These are phyloP conservation scores for Backusella psychrophila DNA, from an alignment of 192 early-diverging fungal genomes.

Conservation along the genomic window DNA sequence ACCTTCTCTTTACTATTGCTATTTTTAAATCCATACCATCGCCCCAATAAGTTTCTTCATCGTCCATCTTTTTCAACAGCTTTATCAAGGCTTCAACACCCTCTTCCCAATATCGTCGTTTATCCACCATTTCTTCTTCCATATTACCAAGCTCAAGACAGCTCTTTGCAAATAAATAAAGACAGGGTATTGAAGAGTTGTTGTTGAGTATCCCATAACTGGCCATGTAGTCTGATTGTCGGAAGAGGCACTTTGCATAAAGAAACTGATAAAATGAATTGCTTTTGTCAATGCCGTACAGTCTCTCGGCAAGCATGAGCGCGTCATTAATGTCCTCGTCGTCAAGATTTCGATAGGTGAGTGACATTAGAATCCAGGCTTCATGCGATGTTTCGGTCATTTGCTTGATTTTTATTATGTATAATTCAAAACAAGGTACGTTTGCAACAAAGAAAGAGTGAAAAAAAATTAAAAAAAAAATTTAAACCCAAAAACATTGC, in stretches of 20 bases:
- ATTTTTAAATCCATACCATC: constrained; percentile 10
- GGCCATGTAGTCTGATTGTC: constrained; percentile 16
- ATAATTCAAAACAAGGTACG: too few relatives aligned
- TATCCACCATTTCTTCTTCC: not conserved
- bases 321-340: constrained; percentile 23
- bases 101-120: not conserved
- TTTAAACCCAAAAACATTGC: too few relatives aligned
- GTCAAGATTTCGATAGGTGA: constrained; percentile 24
- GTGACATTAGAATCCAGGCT: constrained; percentile 23
- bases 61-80: not conserved
- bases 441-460: too few relatives aligned
- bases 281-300: constrained; percentile 28
- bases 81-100: not conserved
- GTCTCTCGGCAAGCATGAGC: constrained; percentile 21
- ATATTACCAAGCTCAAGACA: constrained; percentile 24
- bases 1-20: not conserved
- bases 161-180: constrained; percentile 25
- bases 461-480: too few relatives aligned
- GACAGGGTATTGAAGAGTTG: constrained; percentile 13
- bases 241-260: constrained; percentile 27
- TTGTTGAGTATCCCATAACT: constrained; percentile 9
- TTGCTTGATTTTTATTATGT: too few relatives aligned
- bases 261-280: constrained; percentile 22
- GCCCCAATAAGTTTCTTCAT: not conserved
- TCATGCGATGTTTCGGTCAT: constrained; percentile 14